Conservation (phyloP, 2,329 filamentous ascomycete genomes). For the Colletotrichum theobromicola region DNA sequence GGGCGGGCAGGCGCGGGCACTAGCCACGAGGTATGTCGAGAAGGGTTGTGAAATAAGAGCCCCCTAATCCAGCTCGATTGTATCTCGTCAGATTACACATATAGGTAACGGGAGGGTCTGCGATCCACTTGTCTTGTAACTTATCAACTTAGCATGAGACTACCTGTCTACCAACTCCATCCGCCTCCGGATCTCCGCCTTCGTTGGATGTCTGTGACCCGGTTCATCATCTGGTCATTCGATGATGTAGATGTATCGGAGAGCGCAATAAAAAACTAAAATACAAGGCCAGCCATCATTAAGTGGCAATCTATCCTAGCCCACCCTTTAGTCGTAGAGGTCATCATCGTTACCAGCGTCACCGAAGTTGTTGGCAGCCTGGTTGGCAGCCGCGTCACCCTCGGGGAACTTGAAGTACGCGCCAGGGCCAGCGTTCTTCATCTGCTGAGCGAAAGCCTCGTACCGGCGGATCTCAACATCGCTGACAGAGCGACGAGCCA, state of each 20-base stretch:
- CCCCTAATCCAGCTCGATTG: not conserved
- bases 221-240: constrained; percentile 11
- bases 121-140: not conserved
- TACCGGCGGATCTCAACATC: constrained; percentile 98
- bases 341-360: constrained; percentile 93
- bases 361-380: constrained; percentile 72
- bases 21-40: too few species aligned
- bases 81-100: not conserved
- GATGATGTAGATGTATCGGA: constrained; percentile 38
- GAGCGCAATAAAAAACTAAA: constrained; percentile 50
- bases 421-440: constrained; percentile 97
- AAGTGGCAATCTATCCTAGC: constrained; percentile 25
- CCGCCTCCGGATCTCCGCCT: constrained; percentile 10
- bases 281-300: constrained; percentile 40
- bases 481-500: constrained; percentile 89
- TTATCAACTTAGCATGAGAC: constrained; percentile 15
- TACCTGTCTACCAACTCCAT: constrained; percentile 25
- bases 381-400: constrained; percentile 67
- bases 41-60: too few species aligned
- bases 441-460: constrained; percentile 97
- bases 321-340: constrained; percentile 83
- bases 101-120: not conserved
- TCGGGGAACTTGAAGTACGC: constrained; percentile 98
- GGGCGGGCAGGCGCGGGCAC: too few species aligned
- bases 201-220: constrained; percentile 5